Base-by-base conservation (phyloP, 495 filamentous ascomycete species). In the Neurospora intermedia region DNA sequence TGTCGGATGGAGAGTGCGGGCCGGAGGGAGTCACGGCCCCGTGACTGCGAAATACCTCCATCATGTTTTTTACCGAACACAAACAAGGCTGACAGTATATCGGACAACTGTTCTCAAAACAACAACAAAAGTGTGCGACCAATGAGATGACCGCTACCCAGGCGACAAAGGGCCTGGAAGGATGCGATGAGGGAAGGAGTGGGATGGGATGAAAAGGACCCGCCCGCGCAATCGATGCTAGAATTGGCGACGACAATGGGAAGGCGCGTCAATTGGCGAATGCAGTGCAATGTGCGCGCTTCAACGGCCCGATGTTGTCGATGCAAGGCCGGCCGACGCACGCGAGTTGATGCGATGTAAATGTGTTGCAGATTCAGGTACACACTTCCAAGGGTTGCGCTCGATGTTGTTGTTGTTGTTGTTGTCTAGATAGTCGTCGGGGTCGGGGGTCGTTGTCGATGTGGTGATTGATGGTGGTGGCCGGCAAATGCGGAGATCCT, bases 1-100 rank as follows among this genome's bases (percentile, higher is more conserved):
- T 79, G 54, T 84, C 83, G 41, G 86, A 84, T 46, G 85, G 83
- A 48, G 89, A 89, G 20, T 90, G 90, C 46, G 92, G 91, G 3
- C 54, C 54, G 75, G 93, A 93, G 42, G 83, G 81, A 15, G 81
- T 71, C 11, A 70, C 71, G 59, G 89, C 82, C 43, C 71, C 15
- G 69, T 43, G 69, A 62, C 72, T 75, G 73, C 69, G 43, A 69
- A 23, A n/a, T 27, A 66, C 59, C 38, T 73, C 71, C 71, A 72
- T 72, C 43, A 35, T 72, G n/a, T 35, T 38, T 66, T n/a, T 20
- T 23, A 20, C 45, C 46, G 46, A 27, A 59, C 31, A 66, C 54
- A 66, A 66, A 66, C 54, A 66, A 66, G 54, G 54, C 54, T 66
- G 54, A 66, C 54, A 62, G 23, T 16, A 62, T 62, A 62, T 62